Evolutionary conservation across 2,329 filamentous ascomycete species (phyloP).

Genomic region (Alternaria hordeiaustralica): DNA sequence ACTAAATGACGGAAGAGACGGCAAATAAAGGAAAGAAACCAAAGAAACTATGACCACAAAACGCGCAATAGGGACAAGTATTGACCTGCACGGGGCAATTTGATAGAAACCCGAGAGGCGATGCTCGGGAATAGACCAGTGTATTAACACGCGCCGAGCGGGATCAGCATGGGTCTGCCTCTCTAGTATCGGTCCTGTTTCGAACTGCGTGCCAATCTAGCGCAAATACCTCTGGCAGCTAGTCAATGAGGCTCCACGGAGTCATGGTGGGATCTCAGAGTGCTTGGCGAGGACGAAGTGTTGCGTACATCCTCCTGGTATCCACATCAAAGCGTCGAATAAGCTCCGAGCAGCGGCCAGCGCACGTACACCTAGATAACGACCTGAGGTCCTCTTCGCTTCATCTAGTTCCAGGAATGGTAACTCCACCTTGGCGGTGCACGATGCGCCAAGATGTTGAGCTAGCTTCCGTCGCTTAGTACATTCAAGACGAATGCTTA

Average conservation of each 20-base stretch:
- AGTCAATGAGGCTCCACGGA: conserved; percentile 26
- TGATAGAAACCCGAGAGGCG: conserved; percentile 21
- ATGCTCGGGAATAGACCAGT: conserved; percentile 25
- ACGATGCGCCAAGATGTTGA: conserved; percentile 36
- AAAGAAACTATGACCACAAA: conserved; percentile 20
- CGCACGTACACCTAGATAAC: conserved; percentile 30
- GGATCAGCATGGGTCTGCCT: conserved; percentile 24
- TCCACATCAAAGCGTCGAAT: conserved; percentile 40
- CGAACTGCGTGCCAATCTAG: conserved; percentile 32
- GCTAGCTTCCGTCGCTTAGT: conserved; percentile 15
- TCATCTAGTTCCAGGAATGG: conserved; percentile 23
- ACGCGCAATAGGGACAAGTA: conserved; percentile 17
- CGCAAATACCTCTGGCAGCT: conserved; percentile 31
- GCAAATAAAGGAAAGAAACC: conserved; percentile 16
- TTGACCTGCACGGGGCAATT: conserved; percentile 35
- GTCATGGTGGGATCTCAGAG: conserved; percentile 27
- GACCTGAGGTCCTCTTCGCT: conserved; percentile 27
- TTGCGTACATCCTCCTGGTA: conserved; percentile 40
- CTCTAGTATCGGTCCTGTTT: conserved; percentile 33
- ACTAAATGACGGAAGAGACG: conserved; percentile 23
- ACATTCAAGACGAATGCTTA: conserved; percentile 8
- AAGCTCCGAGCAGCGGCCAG: conserved; percentile 28
- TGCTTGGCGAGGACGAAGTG: conserved; percentile 41
- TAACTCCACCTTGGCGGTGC: conserved; percentile 25
- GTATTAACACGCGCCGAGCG: conserved; percentile 32